Evolutionary conservation across 345 rosid genomes (phyloP), one percentile per base, ranked within the genome.

Genomic region (Nephelium lappaceum): DNA sequence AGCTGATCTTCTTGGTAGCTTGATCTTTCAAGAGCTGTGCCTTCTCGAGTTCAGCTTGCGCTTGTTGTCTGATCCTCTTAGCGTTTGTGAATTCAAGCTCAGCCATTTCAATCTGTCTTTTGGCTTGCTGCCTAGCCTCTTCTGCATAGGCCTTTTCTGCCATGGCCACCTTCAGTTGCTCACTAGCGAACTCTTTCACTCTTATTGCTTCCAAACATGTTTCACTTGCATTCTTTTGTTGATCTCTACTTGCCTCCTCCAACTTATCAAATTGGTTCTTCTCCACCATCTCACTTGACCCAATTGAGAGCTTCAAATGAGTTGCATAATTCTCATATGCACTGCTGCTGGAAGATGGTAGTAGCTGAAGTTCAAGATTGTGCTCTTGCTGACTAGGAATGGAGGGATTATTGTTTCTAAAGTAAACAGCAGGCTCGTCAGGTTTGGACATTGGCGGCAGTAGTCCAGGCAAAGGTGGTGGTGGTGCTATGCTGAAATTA

Each of bases 341-440:
- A 69, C 77, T 86, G 62, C 72, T 19, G 62, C 67, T 81, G 0
- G 86, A 77, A 2, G 90, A 71, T 16, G 97, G 93, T 42, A 88
- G 84, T 78, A 91, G 95, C 77, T 87, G 92, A 60, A 88, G 95
- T 78, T 93, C 95, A 39, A 89, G 93, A 81, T 88, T 93, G 81
- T 84, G 87, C 24, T 89, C 82, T 42, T 73, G 82, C 27, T 70
- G 81, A 31, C 45, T 67, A 31, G 75, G 75, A 58, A 81, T 64
- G 14, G 85, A 82, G 5, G 82, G 82, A 21, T 68, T 71, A 45
- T 68, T 64, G 23, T 74, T 80, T 51, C 51, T 7, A 31, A 67
- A 80, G 25, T 81, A 58, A 64, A 72, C 79, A 49, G 79, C 75
- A 19, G 80, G 79, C 15, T 81, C 85, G 21, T 67, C 65, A 11